phyloP scores from a whole-genome alignment of 192 early-diverging fungal genomes.

The Gaertneriomyces semiglobifer region DNA sequence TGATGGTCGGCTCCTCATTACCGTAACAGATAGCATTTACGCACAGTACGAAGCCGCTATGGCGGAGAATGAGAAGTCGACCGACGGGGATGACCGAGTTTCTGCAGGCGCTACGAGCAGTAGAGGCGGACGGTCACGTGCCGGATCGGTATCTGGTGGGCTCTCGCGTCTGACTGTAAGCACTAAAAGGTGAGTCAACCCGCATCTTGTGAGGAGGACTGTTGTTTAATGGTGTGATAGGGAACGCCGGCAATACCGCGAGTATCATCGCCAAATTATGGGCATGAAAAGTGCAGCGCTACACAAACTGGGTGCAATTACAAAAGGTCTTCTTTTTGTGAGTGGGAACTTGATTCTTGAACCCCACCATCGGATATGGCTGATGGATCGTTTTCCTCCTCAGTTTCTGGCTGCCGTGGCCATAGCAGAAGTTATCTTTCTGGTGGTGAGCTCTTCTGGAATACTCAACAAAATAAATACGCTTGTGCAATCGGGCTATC shows the following conservation, averaged over 20 bases:
- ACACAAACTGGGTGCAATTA: slow-evolving; percentile 16
- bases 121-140: not conserved
- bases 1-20: no score
- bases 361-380: not conserved
- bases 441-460: not conserved
- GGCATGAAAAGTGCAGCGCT: slow-evolving; percentile 10
- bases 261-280: slow-evolving; percentile 16
- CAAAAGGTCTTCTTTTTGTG: not conserved
- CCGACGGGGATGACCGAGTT: slow-evolving; percentile 10
- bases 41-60: slow-evolving; percentile 12
- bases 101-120: slow-evolving; percentile 9
- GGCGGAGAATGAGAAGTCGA: slow-evolving; percentile 1
- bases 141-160: not conserved
- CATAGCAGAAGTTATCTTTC: slow-evolving; percentile 17
- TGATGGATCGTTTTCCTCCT: not conserved
- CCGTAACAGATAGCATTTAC: slow-evolving; percentile 7
- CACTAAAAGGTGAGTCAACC: not conserved
- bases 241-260: slow-evolving; percentile 12
- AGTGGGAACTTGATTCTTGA: not conserved
- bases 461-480: slow-evolving; percentile 13
- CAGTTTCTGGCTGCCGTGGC: slow-evolving; percentile 9
- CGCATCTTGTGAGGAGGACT: not conserved
- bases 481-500: slow-evolving; percentile 5
- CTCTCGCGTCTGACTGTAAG: not conserved
- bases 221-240: not conserved